phyloP scores from a whole-genome alignment of 2,329 filamentous ascomycete species.

The Pestalotiopsis sp. region DNA sequence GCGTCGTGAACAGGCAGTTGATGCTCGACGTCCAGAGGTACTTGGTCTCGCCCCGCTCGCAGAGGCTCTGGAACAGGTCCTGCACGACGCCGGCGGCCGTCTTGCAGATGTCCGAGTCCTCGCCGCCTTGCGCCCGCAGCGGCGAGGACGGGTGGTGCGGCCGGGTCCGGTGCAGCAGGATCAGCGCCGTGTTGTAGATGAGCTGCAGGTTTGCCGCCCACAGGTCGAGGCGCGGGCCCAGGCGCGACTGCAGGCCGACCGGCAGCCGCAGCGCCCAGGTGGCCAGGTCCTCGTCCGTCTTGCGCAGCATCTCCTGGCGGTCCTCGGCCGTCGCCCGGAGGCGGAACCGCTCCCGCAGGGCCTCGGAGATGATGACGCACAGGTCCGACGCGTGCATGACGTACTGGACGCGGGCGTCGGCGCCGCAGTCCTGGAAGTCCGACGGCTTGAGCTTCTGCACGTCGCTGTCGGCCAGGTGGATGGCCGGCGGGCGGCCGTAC shows the following conservation, averaged over 20 bases:
- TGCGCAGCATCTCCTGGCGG: slow-evolving; percentile 4
- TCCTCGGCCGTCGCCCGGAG: slow-evolving; percentile 1
- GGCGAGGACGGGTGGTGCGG: background rate
- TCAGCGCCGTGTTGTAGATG: slow-evolving; percentile 17
- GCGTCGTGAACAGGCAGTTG: slow-evolving; percentile 21
- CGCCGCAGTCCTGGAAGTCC: slow-evolving; percentile 15
- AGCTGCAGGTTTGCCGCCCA: slow-evolving; percentile 18
- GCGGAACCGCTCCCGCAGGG: slow-evolving; percentile 15
- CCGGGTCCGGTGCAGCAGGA: slow-evolving; percentile 16
- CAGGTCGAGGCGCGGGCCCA: slow-evolving; percentile 3
- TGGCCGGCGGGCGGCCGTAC: slow-evolving; percentile 14
- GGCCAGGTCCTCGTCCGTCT: slow-evolving; percentile 19
- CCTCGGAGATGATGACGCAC: slow-evolving; percentile 11
- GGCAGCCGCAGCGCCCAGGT: slow-evolving; percentile 19
- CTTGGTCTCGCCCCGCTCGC: slow-evolving; percentile 12
- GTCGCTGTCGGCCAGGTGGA: slow-evolving; percentile 15
- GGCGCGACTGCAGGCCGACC: slow-evolving; percentile 8
- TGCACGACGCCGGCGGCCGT: slow-evolving; percentile 17
- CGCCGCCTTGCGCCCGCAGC: background rate
- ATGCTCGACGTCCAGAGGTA: slow-evolving; percentile 17
- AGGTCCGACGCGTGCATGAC: slow-evolving; percentile 15
- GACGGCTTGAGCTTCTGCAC: slow-evolving; percentile 7
- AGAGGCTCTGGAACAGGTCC: slow-evolving; percentile 16
- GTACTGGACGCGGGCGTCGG: slow-evolving; percentile 5
- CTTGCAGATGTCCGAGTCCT: slow-evolving; percentile 19